Conservation (phyloP, 2,329 filamentous ascomycete genomes). For the Conoideocrella luteorostrata region DNA sequence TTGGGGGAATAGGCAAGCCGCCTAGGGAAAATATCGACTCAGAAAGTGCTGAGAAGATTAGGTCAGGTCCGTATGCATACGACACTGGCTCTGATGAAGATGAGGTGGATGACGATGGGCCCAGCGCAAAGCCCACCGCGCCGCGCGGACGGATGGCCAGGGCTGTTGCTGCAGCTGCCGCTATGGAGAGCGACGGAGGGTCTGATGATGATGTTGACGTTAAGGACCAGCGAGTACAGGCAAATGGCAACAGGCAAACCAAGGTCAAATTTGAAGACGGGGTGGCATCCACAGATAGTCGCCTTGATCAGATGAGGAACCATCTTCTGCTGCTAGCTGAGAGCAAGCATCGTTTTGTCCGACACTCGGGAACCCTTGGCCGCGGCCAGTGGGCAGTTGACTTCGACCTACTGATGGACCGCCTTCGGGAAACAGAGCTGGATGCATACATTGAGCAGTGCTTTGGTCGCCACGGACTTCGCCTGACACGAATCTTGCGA, state of each 20-base stretch:
- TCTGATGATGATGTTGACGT: conserved; percentile 21
- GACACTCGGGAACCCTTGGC: conserved; percentile 56
- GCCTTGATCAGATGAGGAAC: conserved; percentile 57
- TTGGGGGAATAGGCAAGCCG: conserved; percentile 51
- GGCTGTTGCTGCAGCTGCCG: conserved; percentile 4
- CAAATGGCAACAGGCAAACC: conserved; percentile 29
- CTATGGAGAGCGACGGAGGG: conserved; percentile 19
- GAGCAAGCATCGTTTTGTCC: conserved; percentile 62
- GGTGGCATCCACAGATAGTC: conserved; percentile 33
- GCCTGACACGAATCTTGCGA: conserved; percentile 77
- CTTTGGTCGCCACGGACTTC: conserved; percentile 69
- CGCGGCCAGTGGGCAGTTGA: conserved; percentile 77
- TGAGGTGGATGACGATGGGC: conserved; percentile 21
- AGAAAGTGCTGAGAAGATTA: conserved; percentile 43
- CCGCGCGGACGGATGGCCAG: conserved; percentile 10
- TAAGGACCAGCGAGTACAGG: conserved; percentile 19
- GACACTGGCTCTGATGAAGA: conserved; percentile 29
- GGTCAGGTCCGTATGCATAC: conserved; percentile 26
- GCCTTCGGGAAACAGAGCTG: conserved; percentile 69
- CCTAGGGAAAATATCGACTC: conserved; percentile 39
- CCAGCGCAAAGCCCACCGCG: not conserved
- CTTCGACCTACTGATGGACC: conserved; percentile 64
- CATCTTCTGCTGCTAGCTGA: conserved; percentile 69
- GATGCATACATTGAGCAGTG: conserved; percentile 74
- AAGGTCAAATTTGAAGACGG: conserved; percentile 49